A percentile compares a stretch with the other conserved stretches of the same genome.
phyloP scores from a whole-genome alignment of 2,329 filamentous ascomycete species.

The Penicillium verrucosum region DNA sequence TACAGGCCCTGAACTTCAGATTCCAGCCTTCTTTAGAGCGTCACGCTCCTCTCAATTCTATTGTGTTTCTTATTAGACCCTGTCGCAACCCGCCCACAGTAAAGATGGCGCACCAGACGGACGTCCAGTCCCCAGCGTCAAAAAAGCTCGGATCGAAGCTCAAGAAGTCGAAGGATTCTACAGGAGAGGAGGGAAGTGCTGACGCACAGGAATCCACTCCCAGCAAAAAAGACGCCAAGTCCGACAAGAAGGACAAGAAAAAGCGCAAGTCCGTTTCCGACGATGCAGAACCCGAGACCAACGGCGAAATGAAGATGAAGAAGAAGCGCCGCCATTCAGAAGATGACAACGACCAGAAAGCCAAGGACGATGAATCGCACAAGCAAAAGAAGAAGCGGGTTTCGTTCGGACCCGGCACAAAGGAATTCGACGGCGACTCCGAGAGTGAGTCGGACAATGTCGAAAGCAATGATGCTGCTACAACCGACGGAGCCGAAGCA shows the following conservation, averaged over 20 bases:
- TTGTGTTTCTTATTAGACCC: not conserved
- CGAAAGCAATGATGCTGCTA: conserved; percentile 9
- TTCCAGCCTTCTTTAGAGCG: not conserved
- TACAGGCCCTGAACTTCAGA: not conserved
- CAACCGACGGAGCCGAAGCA: conserved; percentile 13
- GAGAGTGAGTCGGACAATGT: conserved; percentile 18
- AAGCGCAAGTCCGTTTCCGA: conserved; percentile 19
- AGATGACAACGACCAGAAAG: conserved; percentile 14
- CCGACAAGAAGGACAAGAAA: conserved; percentile 24
- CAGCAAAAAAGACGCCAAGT: conserved; percentile 8
- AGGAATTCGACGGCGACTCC: conserved; percentile 51
- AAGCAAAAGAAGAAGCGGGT: conserved; percentile 54
- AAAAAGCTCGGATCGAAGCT: conserved; percentile 59
- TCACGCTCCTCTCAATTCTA: not conserved
- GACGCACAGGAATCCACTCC: conserved; percentile 7
- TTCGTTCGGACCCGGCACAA: conserved; percentile 63
- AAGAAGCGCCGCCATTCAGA: conserved; percentile 23
- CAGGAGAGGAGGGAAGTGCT: conserved; percentile 22
- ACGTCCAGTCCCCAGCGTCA: conserved; percentile 48
- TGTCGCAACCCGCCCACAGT: not conserved
- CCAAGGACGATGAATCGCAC: conserved; percentile 10
- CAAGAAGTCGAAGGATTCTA: conserved; percentile 48
- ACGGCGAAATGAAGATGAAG: conserved; percentile 19
- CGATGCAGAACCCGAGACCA: conserved; percentile 15
- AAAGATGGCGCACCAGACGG: conserved; percentile 6